Evolutionary conservation across 2,329 filamentous ascomycete species (phyloP), one percentile per base, ranked within the genome.

Genomic region (Falciphora oryzae): DNA sequence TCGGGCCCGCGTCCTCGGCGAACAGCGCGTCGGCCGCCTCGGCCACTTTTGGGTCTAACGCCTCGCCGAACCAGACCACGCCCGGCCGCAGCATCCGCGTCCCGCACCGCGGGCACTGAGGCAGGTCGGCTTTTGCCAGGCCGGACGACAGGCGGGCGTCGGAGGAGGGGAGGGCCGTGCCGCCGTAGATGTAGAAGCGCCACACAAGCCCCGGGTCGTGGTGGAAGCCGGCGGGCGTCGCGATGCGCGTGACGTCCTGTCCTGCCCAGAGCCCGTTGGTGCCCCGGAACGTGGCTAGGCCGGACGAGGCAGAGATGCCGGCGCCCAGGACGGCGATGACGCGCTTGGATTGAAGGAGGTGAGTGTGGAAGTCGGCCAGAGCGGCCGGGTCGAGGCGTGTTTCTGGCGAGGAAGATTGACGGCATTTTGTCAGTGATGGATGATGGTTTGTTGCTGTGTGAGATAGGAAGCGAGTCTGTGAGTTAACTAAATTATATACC

Each of bases 61-160:
- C 50, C 76, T 97, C 93, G 56, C 88, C 89, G 70, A 97, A 97
- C 93, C 93, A 97, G 1, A 97, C 92, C 0, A 97, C 92, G 7
- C 90, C 92, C 0, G 93, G 93, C 0, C 93, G 85, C n/a, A 94
- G 84, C 16, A 96, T 77, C 0, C 85, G 85, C 0, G 73, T 32
- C 66, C 83, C 80, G 76, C 93, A 88, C 61, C 82, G 71, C 0
- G 92, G 92, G 68, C 93, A 97, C 63, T 83, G 83, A 0, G 93
- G 93, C 1, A 97, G 82, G 35, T 89, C 86, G 1, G 80, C 75
- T 28, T 73, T 64, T 0, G 73, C 67, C 63, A 84, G 79, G 50
- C 73, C 76, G 67, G 78, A 60, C 31, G 7, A 32, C 58, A 60
- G 18, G 31, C 29, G n/a, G 31, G 25, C 31, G 27, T 32, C 58